Evolutionary conservation across 257 asterid species (phyloP).

Genomic region (Petrea volubilis): DNA sequence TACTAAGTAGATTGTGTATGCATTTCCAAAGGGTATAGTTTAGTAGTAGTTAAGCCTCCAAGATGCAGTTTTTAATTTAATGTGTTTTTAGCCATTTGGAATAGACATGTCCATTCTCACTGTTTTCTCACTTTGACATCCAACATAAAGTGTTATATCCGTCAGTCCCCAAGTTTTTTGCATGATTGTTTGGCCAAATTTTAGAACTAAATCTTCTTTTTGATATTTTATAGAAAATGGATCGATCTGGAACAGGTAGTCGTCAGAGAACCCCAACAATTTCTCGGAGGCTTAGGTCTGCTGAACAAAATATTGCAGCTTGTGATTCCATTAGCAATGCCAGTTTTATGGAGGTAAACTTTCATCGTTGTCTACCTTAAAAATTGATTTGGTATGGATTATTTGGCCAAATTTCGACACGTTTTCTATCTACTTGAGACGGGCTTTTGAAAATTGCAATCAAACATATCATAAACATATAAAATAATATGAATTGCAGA

Average conservation of each 20-base stretch:
- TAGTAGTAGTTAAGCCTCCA: too few relatives aligned
- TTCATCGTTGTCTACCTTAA: not conserved
- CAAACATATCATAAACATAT: not conserved
- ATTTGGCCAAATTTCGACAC: not conserved
- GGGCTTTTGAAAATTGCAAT: not conserved
- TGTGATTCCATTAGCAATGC: conserved; percentile 64
- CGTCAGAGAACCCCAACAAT: conserved; percentile 54
- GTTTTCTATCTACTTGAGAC: not conserved
- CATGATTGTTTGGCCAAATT: too few relatives aligned
- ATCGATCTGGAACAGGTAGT: conserved; percentile 57
- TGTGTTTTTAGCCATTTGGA: too few relatives aligned
- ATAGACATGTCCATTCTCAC: too few relatives aligned
- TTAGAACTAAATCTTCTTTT: conserved; percentile 9
- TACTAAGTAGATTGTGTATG: too few relatives aligned
- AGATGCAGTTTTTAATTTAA: too few relatives aligned
- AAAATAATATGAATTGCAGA: conserved; percentile 36
- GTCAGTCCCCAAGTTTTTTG: too few relatives aligned
- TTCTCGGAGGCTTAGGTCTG: conserved; percentile 44
- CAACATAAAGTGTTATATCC: too few relatives aligned
- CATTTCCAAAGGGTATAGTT: too few relatives aligned
- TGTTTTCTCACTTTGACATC: too few relatives aligned
- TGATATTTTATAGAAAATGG: conserved; percentile 47
- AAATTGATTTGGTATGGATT: not conserved
- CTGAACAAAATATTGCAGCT: conserved; percentile 45
- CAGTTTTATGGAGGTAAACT: conserved; percentile 72